phyloP scores from a whole-genome alignment of 169 alveolate species.

The Eimeria falciformis region DNA sequence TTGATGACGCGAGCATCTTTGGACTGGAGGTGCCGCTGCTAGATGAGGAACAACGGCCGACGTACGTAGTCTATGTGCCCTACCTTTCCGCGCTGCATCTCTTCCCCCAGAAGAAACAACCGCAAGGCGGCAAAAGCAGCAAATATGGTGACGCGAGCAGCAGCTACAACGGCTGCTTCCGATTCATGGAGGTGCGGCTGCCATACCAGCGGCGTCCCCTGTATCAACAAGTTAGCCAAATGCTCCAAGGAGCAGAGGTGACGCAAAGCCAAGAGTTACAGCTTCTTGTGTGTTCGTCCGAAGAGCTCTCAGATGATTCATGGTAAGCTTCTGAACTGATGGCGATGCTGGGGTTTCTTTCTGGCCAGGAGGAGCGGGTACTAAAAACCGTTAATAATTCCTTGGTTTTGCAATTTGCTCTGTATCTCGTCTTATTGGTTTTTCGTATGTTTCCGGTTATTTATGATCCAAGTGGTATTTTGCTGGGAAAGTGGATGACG shows the following conservation, averaged over 20 bases:
- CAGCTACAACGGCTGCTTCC: constrained; percentile 41
- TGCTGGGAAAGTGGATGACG: no score
- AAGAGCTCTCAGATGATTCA: constrained; percentile 47
- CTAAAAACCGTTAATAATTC: no score
- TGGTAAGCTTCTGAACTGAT: constrained; percentile 28
- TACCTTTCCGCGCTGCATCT: constrained; percentile 70
- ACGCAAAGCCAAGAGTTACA: constrained; percentile 53
- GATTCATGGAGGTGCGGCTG: constrained; percentile 68
- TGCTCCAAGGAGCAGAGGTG: constrained; percentile 61
- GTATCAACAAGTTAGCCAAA: constrained; percentile 44
- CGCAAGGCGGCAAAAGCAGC: not conserved
- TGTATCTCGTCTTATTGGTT: no score
- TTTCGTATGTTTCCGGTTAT: no score
- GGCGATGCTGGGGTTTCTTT: no score
- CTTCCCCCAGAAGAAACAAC: constrained; percentile 1
- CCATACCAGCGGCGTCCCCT: constrained; percentile 61
- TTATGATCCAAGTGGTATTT: no score
- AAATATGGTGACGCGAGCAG: not conserved
- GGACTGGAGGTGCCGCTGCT: constrained; percentile 61
- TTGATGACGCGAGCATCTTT: constrained; percentile 52
- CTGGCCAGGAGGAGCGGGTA: no score
- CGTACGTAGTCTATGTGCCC: constrained; percentile 56
- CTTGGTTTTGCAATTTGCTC: no score
- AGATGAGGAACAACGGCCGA: constrained; percentile 1
- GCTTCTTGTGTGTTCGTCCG: constrained; percentile 20